Evolutionary conservation across 129 eudicot genomes (phyloP), one percentile per base, ranked within the genome.

Genomic region (Saposhnikovia divaricata): DNA sequence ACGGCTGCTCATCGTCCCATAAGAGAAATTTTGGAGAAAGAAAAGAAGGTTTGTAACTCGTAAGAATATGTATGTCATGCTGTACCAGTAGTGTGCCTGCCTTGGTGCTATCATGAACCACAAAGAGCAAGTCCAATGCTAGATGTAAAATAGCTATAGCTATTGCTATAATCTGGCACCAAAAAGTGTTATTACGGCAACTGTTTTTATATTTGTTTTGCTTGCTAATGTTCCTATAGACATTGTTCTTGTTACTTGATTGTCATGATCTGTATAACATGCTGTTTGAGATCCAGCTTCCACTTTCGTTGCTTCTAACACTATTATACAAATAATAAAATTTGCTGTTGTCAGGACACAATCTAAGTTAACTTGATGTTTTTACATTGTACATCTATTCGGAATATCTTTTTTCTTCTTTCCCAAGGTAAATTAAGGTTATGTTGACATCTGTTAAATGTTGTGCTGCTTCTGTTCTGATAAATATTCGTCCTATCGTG

Each of bases 1-100:
- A 89, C 92, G 46, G 97, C 97, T 73, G 97, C 98, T 68, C 97
- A 93, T 83, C 90, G 97, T 81, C 98, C 98, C 47, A 91, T 91
- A 75, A 82, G 98, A 93, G 98, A 93, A 88, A 84, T 93, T 75
- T 82, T 91, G 81, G 92, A 89, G 87, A 89, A 91, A 87, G 96
- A 93, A 76, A 89, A 91, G 83, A 87, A 93, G 97, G 98, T 91
- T 78, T 11, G 78, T 75, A 21, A 47, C 37, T 73, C 21, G 5
- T 42, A 27, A 10, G 34, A 73, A 23, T 73, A 9, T 73, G 9
- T 72, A 3, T 25, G 37, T n/a, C 53, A 73, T 23, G 5, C 8
- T 73, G 8, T 43, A 43, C 38, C 55, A 39, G 13, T 14, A 31
- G 8, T 31, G 72, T 18, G 4, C 2, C 31, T 59, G n/a, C 68